These are phyloP conservation scores for Ziziphus jujuba DNA, from an alignment of 306 rosid species.

Conservation along the genomic window DNA sequence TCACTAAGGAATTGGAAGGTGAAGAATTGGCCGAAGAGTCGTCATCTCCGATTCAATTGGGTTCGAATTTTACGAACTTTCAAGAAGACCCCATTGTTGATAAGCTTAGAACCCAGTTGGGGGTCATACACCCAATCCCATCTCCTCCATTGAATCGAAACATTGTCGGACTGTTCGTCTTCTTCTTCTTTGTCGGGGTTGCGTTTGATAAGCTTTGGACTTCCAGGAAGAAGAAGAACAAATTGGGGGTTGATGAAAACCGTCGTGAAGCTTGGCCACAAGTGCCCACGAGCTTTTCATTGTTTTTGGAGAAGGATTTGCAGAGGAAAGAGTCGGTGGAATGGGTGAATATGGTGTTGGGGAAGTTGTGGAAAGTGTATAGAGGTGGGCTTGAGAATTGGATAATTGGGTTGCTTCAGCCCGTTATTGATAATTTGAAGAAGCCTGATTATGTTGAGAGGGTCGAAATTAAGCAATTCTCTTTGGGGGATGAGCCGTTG, in stretches of 20 bases:
- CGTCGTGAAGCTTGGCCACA: conserved; percentile 85
- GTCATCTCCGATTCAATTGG: conserved; percentile 48
- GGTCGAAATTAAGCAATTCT: conserved; percentile 92
- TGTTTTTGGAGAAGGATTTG: conserved; percentile 89
- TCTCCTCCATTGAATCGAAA: conserved; percentile 84
- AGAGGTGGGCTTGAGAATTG: conserved; percentile 84
- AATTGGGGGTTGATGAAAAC: conserved; percentile 33
- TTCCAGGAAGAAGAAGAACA: conserved; percentile 56
- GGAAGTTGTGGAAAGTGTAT: conserved; percentile 94
- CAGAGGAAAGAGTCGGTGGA: conserved; percentile 97
- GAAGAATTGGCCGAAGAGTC: conserved; percentile 36
- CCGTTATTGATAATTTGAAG: conserved; percentile 85
- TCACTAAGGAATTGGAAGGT: conserved; percentile 45
- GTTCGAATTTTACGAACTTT: conserved; percentile 61
- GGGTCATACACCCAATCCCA: conserved; percentile 92
- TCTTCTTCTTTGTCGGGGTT: conserved; percentile 93
- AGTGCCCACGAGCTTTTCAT: conserved; percentile 88
- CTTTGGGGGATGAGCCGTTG: conserved; percentile 86
- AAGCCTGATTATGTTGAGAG: conserved; percentile 95
- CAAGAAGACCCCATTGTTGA: conserved; percentile 89
- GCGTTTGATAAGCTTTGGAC: conserved; percentile 88
- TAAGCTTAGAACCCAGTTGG: conserved; percentile 90
- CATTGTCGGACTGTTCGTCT: conserved; percentile 70
- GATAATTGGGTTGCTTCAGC: conserved; percentile 91
- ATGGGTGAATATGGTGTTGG: conserved; percentile 99